phyloP scores from a whole-genome alignment of 139 green algal species.

The Chlamydomonas applanata region DNA sequence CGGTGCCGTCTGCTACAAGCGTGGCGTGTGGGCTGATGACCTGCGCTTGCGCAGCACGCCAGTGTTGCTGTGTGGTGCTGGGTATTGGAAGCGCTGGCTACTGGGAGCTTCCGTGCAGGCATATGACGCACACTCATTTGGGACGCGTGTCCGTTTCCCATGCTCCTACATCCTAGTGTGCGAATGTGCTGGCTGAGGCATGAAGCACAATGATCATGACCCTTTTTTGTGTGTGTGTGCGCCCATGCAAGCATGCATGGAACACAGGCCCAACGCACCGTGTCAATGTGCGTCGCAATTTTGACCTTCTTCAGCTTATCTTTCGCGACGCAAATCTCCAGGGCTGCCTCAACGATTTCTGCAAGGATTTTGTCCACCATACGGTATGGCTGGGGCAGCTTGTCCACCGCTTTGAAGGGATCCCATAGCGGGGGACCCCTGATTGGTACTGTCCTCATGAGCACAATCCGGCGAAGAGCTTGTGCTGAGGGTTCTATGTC shows the following conservation, averaged over 20 bases:
- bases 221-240: too few species aligned
- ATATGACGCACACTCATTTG: too few species aligned
- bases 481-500: too few species aligned
- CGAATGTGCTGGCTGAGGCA: too few species aligned
- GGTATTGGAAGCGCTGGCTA: too few species aligned
- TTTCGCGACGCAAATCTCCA: conserved; percentile 22
- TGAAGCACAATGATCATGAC: too few species aligned
- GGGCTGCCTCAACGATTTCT: conserved; percentile 35
- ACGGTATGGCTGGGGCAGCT: conserved; percentile 45
- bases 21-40: conserved; percentile 36
- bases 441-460: too few species aligned
- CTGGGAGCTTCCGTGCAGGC: too few species aligned
- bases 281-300: conserved; percentile 21
- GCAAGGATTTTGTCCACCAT: conserved; percentile 50
- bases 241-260: background rate
- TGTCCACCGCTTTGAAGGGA: conserved; percentile 33
- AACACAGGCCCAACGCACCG: conserved; percentile 15
- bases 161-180: too few species aligned
- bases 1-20: conserved; percentile 24
- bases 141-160: too few species aligned
- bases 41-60: too few species aligned
- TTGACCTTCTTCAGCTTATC: conserved; percentile 22
- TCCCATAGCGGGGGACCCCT: conserved; percentile 37
- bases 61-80: background rate
- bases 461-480: too few species aligned